A percentile compares a stretch with the other conserved stretches of the same genome.
Evolutionary conservation across 306 rosid genomes (phyloP).

Genomic region (Parietaria judaica): DNA sequence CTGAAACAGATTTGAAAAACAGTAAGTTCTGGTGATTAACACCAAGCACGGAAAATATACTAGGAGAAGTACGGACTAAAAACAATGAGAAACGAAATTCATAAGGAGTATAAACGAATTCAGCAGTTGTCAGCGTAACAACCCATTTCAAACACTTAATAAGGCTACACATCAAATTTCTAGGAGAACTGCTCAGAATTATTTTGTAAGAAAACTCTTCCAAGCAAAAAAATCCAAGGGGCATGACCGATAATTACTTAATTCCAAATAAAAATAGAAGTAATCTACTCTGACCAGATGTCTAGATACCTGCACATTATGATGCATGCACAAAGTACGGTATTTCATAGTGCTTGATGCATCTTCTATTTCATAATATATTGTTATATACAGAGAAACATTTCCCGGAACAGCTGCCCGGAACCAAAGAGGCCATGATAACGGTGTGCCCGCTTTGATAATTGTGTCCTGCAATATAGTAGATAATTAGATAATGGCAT

Average conservation of each 20-base stretch:
- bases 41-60: not conserved
- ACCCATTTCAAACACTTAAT: not conserved
- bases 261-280: not conserved
- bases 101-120: no score
- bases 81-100: not conserved
- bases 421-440: constrained; percentile 95
- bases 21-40: not conserved
- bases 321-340: constrained; percentile 82
- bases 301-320: constrained; percentile 67
- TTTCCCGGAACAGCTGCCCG: constrained; percentile 91
- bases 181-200: no score
- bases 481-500: constrained; percentile 22
- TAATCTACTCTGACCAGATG: constrained; percentile 13
- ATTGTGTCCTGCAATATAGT: constrained; percentile 50
- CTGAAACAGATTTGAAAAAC: not conserved
- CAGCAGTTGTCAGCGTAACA: no score
- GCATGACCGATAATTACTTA: no score
- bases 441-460: constrained; percentile 56
- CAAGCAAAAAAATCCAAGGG: not conserved
- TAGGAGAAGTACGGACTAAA: not conserved
- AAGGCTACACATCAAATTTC: not conserved
- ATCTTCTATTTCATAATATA: constrained; percentile 88
- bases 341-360: constrained; percentile 59
- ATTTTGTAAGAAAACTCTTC: no score
- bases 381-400: constrained; percentile 58